A percentile compares a stretch with the other conserved stretches of the same genome.
Evolutionary conservation across 164 flowering plant genomes (phyloP).

Genomic region (Saururus chinensis): DNA sequence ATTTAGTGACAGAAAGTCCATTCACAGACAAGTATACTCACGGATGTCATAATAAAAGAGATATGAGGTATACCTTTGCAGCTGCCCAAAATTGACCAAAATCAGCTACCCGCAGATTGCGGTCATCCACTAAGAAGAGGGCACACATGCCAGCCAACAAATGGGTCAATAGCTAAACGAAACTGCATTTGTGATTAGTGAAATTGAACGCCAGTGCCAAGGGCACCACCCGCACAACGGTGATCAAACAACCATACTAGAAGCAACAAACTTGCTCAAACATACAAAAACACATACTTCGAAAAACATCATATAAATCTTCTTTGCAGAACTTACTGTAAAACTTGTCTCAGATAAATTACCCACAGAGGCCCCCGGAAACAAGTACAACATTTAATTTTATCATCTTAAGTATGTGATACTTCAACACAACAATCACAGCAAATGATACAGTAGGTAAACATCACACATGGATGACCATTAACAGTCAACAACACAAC

Average conservation of each 20-base stretch:
- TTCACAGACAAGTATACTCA: background rate
- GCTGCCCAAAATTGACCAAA: constrained; percentile 99
- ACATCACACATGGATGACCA: background rate
- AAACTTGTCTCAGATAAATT: too few species aligned
- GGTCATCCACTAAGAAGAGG: constrained; percentile 99
- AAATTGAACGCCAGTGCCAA: constrained; percentile 67
- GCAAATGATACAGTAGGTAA: background rate
- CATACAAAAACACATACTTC: constrained; percentile 3
- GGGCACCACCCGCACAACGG: constrained; percentile 58
- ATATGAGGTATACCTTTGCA: constrained; percentile 39
- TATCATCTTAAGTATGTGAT: background rate
- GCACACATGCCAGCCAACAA: constrained; percentile 94
- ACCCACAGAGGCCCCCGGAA: too few species aligned
- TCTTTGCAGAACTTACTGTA: too few species aligned
- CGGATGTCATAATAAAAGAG: background rate
- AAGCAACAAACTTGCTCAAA: constrained; percentile 21
- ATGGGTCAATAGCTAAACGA: constrained; percentile 80
- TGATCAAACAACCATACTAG: constrained; percentile 33
- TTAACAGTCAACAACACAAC: background rate
- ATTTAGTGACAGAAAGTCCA: background rate
- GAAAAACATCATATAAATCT: too few species aligned
- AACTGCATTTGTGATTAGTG: constrained; percentile 95
- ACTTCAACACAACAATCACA: background rate
- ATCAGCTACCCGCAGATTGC: constrained; percentile 99
- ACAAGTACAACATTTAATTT: too few species aligned